A percentile compares a stretch with the other conserved stretches of the same genome.
phyloP scores from a whole-genome alignment of 2,329 filamentous ascomycete species.

The Hypoxylon sp. region DNA sequence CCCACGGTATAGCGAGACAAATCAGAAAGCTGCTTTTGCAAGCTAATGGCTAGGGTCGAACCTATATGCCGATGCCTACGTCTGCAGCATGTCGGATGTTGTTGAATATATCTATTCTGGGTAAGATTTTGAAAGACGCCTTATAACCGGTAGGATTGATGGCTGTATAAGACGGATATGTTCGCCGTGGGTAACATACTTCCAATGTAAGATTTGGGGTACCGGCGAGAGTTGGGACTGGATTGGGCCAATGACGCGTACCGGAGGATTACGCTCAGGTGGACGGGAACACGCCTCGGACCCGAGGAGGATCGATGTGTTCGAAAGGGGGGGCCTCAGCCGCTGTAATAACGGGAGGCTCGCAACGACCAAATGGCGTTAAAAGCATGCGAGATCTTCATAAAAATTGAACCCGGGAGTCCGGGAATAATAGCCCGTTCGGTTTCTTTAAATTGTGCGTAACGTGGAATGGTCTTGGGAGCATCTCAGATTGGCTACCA shows the following conservation, averaged over 20 bases:
- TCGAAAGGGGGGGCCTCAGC: constrained; percentile 21
- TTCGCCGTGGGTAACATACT: neutral
- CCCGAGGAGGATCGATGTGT: constrained; percentile 32
- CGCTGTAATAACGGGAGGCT: constrained; percentile 20
- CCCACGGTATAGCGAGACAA: constrained; percentile 2
- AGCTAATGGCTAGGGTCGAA: neutral
- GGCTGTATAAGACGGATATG: constrained; percentile 8
- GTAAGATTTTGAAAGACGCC: constrained; percentile 24
- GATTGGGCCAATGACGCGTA: constrained; percentile 34
- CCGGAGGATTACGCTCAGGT: constrained; percentile 17
- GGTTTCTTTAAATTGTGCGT: constrained; percentile 30
- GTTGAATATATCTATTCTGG: constrained; percentile 23
- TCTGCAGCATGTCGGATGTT: constrained; percentile 8
- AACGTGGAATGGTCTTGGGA: constrained; percentile 22
- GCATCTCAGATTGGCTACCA: constrained; percentile 1
- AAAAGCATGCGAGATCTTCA: constrained; percentile 15
- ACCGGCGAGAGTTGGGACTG: constrained; percentile 21
- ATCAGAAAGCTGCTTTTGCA: constrained; percentile 6
- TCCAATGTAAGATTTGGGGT: constrained; percentile 26
- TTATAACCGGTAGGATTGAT: constrained; percentile 5
- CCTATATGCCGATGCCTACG: constrained; percentile 7
- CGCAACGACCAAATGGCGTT: constrained; percentile 26
- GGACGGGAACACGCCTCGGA: constrained; percentile 31
- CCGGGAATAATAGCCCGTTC: constrained; percentile 19
- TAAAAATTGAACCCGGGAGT: constrained; percentile 20